Evolutionary conservation across 768 basidiomycete species (phyloP).

Genomic region (Boletus patriciae): DNA sequence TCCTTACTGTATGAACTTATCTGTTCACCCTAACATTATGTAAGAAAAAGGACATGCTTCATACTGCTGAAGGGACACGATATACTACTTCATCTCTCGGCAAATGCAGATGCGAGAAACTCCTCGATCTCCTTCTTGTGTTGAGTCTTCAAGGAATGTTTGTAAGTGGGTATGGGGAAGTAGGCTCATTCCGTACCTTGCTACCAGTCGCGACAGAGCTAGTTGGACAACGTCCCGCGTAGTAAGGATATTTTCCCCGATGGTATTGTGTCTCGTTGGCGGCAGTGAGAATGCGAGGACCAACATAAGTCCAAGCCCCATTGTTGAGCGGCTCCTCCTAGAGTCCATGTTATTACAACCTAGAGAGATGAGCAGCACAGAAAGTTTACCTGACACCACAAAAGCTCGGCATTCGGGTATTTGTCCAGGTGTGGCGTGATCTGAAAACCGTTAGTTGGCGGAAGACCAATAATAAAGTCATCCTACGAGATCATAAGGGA

Average conservation of each 20-base stretch:
- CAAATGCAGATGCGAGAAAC: slow-evolving; percentile 66
- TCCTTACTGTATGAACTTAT: not conserved
- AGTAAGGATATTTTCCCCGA: slow-evolving; percentile 84
- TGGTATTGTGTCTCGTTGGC: slow-evolving; percentile 88
- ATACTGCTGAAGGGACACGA: not conserved
- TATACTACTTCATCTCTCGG: slow-evolving; percentile 16
- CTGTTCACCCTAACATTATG: slow-evolving; percentile 4
- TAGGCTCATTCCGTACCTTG: slow-evolving; percentile 54
- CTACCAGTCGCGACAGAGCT: slow-evolving; percentile 91
- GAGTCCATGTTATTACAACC: slow-evolving; percentile 8
- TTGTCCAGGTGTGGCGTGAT: slow-evolving; percentile 92
- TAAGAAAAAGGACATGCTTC: not conserved
- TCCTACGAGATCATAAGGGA: slow-evolving; percentile 92
- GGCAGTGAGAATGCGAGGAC: slow-evolving; percentile 92
- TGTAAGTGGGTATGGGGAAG: not conserved
- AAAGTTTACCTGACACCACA: slow-evolving; percentile 79
- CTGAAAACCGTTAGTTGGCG: slow-evolving; percentile 38
- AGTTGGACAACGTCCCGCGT: slow-evolving; percentile 90
- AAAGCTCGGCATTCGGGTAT: slow-evolving; percentile 91
- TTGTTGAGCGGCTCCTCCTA: slow-evolving; percentile 96
- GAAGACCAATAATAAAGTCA: not conserved
- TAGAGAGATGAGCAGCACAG: not conserved
- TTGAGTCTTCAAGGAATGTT: slow-evolving; percentile 45
- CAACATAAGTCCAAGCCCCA: slow-evolving; percentile 96
- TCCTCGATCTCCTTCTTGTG: slow-evolving; percentile 91